phyloP scores from a whole-genome alignment of 2,329 filamentous ascomycete species.

The Alternaria burnsii region DNA sequence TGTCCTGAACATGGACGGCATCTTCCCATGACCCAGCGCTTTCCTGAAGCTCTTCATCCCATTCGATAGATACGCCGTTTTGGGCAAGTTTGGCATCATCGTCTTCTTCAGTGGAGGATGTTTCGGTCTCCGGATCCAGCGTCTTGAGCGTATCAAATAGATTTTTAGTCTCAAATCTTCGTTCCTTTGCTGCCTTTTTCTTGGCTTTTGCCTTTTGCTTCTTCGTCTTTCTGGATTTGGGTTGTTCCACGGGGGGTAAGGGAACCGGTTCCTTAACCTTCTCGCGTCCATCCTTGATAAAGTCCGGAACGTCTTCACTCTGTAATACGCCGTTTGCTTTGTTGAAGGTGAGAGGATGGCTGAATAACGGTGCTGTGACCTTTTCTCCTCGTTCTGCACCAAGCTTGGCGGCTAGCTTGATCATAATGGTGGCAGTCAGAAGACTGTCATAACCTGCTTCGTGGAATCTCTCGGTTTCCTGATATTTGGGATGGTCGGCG shows the following conservation, averaged over 20 bases:
- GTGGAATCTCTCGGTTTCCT: slow-evolving; percentile 56
- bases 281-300: slow-evolving; percentile 26
- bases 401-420: slow-evolving; percentile 64
- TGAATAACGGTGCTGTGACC: slow-evolving; percentile 1
- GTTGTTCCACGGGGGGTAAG: slow-evolving; percentile 21
- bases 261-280: slow-evolving; percentile 25
- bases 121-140: slow-evolving; percentile 9
- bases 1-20: slow-evolving; percentile 27
- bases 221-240: slow-evolving; percentile 1
- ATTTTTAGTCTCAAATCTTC: slow-evolving; percentile 38
- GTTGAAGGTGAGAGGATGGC: neutral
- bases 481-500: slow-evolving; percentile 52
- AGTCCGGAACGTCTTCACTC: slow-evolving; percentile 18
- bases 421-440: slow-evolving; percentile 66
- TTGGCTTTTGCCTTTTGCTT: slow-evolving; percentile 27
- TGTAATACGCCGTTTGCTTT: slow-evolving; percentile 2
- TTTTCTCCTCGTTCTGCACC: slow-evolving; percentile 44
- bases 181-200: slow-evolving; percentile 15
- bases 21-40: slow-evolving; percentile 30
- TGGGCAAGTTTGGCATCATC: slow-evolving; percentile 2
- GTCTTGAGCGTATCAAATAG: slow-evolving; percentile 34
- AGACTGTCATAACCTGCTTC: slow-evolving; percentile 72
- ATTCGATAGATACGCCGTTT: slow-evolving; percentile 4
- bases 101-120: slow-evolving; percentile 23
- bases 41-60: slow-evolving; percentile 3